Percentiles rank a stretch among this genome's conserved stretches.
Conservation (phyloP, 1,284 basidiomycete species). For the Lentinula novae-zelandiae region DNA sequence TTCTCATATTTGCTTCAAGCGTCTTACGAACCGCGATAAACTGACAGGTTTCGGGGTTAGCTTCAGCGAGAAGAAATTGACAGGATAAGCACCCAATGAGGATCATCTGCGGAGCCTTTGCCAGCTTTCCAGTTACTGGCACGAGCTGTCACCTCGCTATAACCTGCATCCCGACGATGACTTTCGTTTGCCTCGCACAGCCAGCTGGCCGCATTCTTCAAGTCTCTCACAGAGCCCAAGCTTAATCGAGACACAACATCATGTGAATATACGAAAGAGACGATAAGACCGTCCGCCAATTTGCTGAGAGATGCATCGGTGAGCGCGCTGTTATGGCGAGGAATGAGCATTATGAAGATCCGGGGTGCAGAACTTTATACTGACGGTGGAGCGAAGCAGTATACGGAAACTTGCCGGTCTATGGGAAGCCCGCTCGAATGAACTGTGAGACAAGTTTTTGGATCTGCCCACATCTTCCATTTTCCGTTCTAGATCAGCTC, state of each 20-base stretch:
- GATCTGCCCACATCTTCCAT: slow-evolving; percentile 79
- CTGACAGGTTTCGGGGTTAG: slow-evolving; percentile 31
- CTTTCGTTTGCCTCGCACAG: slow-evolving; percentile 66
- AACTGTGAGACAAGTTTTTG: slow-evolving; percentile 70
- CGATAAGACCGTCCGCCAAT: slow-evolving; percentile 57
- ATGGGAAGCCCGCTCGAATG: slow-evolving; percentile 66
- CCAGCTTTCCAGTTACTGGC: slow-evolving; percentile 59
- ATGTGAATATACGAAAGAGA: slow-evolving; percentile 78
- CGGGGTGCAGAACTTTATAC: slow-evolving; percentile 20
- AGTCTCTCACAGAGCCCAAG: slow-evolving; percentile 73
- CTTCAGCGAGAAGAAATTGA: not conserved
- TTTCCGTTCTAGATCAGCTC: not conserved
- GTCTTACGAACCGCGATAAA: slow-evolving; percentile 78
- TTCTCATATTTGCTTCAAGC: slow-evolving; percentile 81
- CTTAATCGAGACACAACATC: slow-evolving; percentile 79
- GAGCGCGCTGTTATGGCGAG: slow-evolving; percentile 44
- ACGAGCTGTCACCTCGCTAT: slow-evolving; percentile 54
- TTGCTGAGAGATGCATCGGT: slow-evolving; percentile 53
- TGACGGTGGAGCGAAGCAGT: slow-evolving; percentile 79
- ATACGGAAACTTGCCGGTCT: slow-evolving; percentile 66
- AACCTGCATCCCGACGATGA: slow-evolving; percentile 40
- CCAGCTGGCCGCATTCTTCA: slow-evolving; percentile 74
- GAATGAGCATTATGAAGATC: slow-evolving; percentile 1
- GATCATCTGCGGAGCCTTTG: slow-evolving; percentile 48
- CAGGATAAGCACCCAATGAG: slow-evolving; percentile 50